Conservation (phyloP, 2,329 filamentous ascomycete genomes). For the Dothistroma septosporum region DNA sequence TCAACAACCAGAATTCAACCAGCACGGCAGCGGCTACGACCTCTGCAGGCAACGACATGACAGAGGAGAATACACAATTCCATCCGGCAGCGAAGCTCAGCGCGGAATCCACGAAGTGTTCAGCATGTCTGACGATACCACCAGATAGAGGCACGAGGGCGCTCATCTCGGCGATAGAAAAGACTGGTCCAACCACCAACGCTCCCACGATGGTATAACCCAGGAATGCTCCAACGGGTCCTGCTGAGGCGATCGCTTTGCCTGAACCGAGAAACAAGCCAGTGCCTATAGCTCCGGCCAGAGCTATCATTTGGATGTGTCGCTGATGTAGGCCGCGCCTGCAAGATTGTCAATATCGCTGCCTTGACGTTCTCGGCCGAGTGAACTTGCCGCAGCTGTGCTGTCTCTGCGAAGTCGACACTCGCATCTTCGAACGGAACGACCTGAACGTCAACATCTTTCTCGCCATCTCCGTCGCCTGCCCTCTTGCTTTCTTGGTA, state of each 20-base stretch:
- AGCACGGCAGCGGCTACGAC: constrained; percentile 24
- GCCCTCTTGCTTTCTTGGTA: not conserved
- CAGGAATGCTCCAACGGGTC: constrained; percentile 50
- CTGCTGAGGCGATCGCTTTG: constrained; percentile 49
- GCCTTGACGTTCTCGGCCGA: not conserved
- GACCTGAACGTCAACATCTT: constrained; percentile 11
- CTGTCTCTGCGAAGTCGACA: constrained; percentile 22
- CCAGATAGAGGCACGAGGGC: constrained; percentile 51
- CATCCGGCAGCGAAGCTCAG: constrained; percentile 21
- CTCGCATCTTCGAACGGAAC: constrained; percentile 13
- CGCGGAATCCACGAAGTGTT: constrained; percentile 51
- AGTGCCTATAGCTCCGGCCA: constrained; percentile 68
- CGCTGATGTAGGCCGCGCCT: constrained; percentile 49
- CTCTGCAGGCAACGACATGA: constrained; percentile 23
- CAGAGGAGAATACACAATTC: constrained; percentile 14
- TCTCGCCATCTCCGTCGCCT: constrained; percentile 1
- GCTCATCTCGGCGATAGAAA: constrained; percentile 49
- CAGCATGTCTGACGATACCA: constrained; percentile 47
- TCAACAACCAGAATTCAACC: constrained; percentile 24
- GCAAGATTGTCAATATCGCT: not conserved
- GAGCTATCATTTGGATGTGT: constrained; percentile 60
- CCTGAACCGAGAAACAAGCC: constrained; percentile 59
- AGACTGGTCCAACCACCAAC: constrained; percentile 49
- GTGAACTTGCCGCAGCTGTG: constrained; percentile 17
- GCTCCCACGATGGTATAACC: constrained; percentile 50